Conservation (phyloP, 805 yeast genomes). For the Lachancea kluyveri region DNA sequence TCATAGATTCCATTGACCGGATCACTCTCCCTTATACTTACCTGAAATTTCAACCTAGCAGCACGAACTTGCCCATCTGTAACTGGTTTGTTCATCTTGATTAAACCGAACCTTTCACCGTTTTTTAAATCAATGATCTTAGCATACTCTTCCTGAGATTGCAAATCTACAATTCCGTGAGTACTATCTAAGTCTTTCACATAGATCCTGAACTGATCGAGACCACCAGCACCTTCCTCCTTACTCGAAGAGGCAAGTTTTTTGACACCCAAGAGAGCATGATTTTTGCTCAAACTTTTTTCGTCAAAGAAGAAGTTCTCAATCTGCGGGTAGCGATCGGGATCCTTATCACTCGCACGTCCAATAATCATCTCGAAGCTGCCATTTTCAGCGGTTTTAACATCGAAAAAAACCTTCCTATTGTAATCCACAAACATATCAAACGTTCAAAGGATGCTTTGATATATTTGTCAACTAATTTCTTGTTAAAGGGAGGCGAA, state of each 20-base stretch:
- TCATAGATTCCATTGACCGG: constrained; percentile 9
- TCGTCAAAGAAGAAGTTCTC: constrained; percentile 19
- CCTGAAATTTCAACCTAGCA: constrained; percentile 20
- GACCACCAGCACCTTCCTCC: constrained; percentile 6
- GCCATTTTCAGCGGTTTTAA: constrained; percentile 4
- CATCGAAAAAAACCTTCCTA: constrained; percentile 5
- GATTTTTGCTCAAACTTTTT: constrained; percentile 18
- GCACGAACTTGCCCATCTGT: constrained; percentile 15
- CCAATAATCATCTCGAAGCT: constrained; percentile 16
- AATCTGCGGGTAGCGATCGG: constrained; percentile 10
- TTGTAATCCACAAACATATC: no score
- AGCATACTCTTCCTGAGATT: constrained; percentile 13
- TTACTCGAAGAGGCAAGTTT: constrained; percentile 10
- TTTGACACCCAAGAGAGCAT: constrained; percentile 20
- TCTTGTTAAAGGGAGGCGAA: no score
- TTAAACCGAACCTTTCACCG: constrained; percentile 23
- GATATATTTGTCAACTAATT: constrained; percentile 2
- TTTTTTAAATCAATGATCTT: constrained; percentile 21
- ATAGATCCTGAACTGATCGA: constrained; percentile 20
- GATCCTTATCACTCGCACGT: constrained; percentile 15
- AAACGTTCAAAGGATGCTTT: constrained; percentile 1
- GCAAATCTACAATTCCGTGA: constrained; percentile 22
- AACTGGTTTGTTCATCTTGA: constrained; percentile 12
- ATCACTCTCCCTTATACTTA: constrained; percentile 8
- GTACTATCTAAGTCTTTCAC: constrained; percentile 19